Evolutionary conservation across 805 yeast genomes (phyloP), one percentile per base, ranked within the genome.

Genomic region (Saturnispora kantuleensis): DNA sequence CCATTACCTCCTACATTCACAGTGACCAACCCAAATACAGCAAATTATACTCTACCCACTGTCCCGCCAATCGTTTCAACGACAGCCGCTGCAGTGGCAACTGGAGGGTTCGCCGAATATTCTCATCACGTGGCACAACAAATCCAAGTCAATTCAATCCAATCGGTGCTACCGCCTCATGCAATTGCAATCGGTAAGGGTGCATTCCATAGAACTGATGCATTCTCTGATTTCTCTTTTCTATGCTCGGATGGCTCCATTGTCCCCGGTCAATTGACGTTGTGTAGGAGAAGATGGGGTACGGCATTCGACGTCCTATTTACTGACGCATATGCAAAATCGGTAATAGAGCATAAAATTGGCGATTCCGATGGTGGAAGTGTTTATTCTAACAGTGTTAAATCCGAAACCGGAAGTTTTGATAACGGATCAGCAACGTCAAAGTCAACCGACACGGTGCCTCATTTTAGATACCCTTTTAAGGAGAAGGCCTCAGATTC

Each of bases 201-300:
- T 56, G 84, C 87, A 0, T 72, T 81, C 55, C 86, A 80, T 53
- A 66, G 84, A 39, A 82, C 84, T 0, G 71, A 70, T 29, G 66
- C 78, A 7, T 62, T 83, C 6, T 71, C 87, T 0, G 93, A 84
- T 61, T 78, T 84, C 56, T 88, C 83, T 56, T 66, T 84, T 40
- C 70, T 83, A 9, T 73, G 84, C 1, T 68, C 75, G n/a, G 84
- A 77, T 53, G 90, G 89, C 7, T 80, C 76, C 38, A 63, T 78
- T n/a, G 68, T 81, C 12, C 77, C 81, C 0, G 76, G 80, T 4
- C 81, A 89, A 0, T 48, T 77, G 39, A 69, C 67, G 50, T 63
- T 84, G 4, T 66, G 84, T 43, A 69, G 84, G 51, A 81, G 79
- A 52, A 67, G 93, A 56, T 84, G 94, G 94, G 93, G 93, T 0